A percentile compares a stretch with the other conserved stretches of the same genome.
Conservation (phyloP, 2,329 filamentous ascomycete species). For the Penicillium sp. region DNA sequence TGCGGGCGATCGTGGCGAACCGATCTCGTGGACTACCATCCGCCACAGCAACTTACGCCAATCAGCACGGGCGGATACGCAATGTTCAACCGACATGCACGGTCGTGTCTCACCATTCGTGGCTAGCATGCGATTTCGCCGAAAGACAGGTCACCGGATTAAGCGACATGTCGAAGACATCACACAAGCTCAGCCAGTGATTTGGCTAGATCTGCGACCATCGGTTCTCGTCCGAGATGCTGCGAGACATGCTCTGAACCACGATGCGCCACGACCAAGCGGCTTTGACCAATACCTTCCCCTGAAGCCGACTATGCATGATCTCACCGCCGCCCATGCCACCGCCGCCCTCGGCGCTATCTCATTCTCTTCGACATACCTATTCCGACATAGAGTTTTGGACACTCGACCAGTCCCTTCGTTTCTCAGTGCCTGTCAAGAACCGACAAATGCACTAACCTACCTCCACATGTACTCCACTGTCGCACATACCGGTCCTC, state of each 20-base stretch:
- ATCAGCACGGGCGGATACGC: slow-evolving; percentile 9
- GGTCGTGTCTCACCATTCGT: slow-evolving; percentile 7
- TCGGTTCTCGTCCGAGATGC: background rate
- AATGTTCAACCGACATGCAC: background rate
- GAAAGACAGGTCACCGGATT: slow-evolving; percentile 1
- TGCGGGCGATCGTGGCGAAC: slow-evolving; percentile 15
- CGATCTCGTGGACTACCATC: slow-evolving; percentile 8
- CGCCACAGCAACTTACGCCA: slow-evolving; percentile 12
- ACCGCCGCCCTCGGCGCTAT: background rate
- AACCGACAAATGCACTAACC: background rate
- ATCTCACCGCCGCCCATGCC: background rate
- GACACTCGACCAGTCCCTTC: background rate
- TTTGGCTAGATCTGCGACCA: background rate
- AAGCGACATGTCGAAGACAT: slow-evolving; percentile 11
- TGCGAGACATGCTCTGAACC: background rate
- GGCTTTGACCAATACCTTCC: background rate
- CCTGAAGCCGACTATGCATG: background rate
- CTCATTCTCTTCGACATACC: background rate
- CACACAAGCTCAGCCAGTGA: slow-evolving; percentile 3
- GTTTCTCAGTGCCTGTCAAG: background rate
- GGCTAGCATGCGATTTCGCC: slow-evolving; percentile 4
- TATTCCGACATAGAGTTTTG: background rate
- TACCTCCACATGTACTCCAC: slow-evolving; percentile 3
- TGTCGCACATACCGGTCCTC: slow-evolving; percentile 12
- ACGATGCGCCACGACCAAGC: background rate